Evolutionary conservation across 2,329 filamentous ascomycete species (phyloP).

Genomic region (Ceratocystis diversiconidia): DNA sequence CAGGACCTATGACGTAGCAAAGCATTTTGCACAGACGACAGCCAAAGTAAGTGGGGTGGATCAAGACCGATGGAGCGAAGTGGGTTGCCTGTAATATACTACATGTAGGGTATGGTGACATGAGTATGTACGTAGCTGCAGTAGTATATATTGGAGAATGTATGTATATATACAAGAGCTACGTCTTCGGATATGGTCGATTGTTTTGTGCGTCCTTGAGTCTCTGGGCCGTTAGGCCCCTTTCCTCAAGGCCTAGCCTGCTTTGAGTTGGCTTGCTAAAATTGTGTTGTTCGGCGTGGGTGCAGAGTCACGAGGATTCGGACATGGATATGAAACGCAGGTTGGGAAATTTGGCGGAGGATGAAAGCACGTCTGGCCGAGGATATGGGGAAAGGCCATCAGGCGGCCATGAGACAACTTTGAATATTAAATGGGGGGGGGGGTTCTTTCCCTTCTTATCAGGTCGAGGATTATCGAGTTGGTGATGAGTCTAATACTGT

Average conservation of each 20-base stretch:
- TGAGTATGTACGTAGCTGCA: background rate
- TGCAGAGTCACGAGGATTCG: background rate
- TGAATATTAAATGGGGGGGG: background rate
- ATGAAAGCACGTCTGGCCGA: background rate
- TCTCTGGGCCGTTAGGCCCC: background rate
- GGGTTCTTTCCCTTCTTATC: background rate
- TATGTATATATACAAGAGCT: background rate
- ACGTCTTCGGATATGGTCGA: background rate
- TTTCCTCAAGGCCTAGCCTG: background rate
- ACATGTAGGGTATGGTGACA: background rate
- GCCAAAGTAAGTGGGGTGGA: background rate
- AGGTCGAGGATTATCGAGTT: background rate
- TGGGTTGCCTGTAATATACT: background rate
- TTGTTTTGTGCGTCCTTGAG: background rate
- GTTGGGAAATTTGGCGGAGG: background rate
- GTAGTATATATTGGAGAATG: background rate
- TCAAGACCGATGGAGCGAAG: background rate
- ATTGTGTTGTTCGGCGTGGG: background rate
- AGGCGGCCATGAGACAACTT: conserved; percentile 1
- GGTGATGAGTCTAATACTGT: background rate
- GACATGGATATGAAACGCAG: conserved; percentile 2
- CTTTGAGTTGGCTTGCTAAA: background rate
- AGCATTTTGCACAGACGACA: background rate
- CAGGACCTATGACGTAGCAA: background rate
- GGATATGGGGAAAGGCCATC: background rate